Percentiles rank a stretch among this genome's conserved stretches.
phyloP scores from a whole-genome alignment of 139 green algal genomes.

The Micractinium conductrix region DNA sequence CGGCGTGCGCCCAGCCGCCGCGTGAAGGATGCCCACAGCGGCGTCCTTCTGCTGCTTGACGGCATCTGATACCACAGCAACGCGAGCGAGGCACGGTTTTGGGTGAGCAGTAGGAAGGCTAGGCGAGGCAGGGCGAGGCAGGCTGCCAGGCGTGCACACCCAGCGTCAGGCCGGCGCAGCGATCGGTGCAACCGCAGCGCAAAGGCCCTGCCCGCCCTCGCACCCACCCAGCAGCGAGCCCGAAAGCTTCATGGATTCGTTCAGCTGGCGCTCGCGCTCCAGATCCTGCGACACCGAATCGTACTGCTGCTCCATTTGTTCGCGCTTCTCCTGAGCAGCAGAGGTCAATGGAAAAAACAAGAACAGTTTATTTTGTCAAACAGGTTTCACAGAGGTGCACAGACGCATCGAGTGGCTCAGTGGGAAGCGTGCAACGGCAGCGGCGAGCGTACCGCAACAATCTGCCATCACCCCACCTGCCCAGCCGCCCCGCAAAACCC shows the following conservation, averaged over 20 bases:
- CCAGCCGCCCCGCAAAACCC: not conserved
- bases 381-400: too few relatives aligned
- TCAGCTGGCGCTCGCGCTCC: conserved; percentile 8
- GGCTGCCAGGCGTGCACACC: not conserved
- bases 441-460: not conserved
- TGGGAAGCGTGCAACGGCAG: too few relatives aligned
- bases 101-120: too few relatives aligned
- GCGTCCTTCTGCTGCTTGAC: too few relatives aligned
- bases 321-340: not conserved
- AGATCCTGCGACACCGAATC: conserved; percentile 5
- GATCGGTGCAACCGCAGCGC: not conserved
- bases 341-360: not conserved
- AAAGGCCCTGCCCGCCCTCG: not conserved
- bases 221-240: not conserved
- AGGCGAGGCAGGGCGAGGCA: too few relatives aligned
- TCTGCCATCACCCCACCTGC: not conserved
- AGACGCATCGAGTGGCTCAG: too few relatives aligned
- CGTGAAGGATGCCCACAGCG: too few relatives aligned
- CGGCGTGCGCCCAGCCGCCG: too few relatives aligned
- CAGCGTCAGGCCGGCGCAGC: not conserved
- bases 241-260: not conserved
- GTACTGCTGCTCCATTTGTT: not conserved
- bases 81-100: too few relatives aligned
- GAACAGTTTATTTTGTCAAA: too few relatives aligned
- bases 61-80: too few relatives aligned